Evolutionary conservation across 768 basidiomycete genomes (phyloP).

Genomic region (Phylloporus sp.): DNA sequence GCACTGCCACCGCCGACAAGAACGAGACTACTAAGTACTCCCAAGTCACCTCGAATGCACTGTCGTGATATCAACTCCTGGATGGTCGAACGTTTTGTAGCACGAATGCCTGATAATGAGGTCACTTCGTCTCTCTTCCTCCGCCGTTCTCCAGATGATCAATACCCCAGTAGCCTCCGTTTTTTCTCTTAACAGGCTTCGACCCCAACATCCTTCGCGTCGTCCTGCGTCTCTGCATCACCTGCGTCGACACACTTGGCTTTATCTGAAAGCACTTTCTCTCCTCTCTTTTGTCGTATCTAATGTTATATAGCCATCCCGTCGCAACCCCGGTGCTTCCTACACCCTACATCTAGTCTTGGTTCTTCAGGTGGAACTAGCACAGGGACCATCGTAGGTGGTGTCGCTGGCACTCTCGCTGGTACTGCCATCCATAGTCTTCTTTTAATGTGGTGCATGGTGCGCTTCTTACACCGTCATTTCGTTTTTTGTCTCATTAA

Average conservation of each 20-base stretch:
- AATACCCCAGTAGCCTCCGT: no score
- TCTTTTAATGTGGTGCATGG: constrained; percentile 45
- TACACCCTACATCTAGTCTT: not conserved
- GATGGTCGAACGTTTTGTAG: no score
- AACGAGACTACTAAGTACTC: no score
- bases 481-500: constrained; percentile 2
- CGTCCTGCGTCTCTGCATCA: constrained; percentile 6
- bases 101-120: no score
- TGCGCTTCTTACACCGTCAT: constrained; percentile 22
- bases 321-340: not conserved
- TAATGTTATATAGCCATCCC: not conserved
- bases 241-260: not conserved
- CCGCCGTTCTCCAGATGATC: no score
- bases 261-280: constrained; percentile 20
- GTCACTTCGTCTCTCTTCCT: constrained; percentile 11
- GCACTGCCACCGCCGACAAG: no score
- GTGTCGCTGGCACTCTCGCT: constrained; percentile 44
- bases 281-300: not conserved
- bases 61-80: no score
- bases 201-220: not conserved
- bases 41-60: no score
- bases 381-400: constrained; percentile 33
- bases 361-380: constrained; percentile 34
- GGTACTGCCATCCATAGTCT: constrained; percentile 40
- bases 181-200: no score